A percentile compares a stretch with the other conserved stretches of the same genome.
Conservation (phyloP, 148 eudicot species). For the Rhododendron molle region DNA sequence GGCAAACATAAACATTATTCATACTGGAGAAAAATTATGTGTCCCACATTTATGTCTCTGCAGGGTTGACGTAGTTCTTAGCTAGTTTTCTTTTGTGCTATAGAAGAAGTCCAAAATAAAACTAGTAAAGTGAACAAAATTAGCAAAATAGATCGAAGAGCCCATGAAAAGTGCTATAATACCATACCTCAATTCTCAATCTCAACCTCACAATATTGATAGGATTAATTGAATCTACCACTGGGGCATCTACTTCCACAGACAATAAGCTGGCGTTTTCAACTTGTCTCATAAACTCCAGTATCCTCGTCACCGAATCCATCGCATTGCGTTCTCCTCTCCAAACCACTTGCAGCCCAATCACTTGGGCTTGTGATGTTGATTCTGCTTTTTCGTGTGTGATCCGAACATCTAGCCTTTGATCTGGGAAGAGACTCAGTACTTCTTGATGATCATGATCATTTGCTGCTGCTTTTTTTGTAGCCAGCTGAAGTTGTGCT, state of each 20-base stretch:
- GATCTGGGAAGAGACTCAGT: constrained; percentile 9
- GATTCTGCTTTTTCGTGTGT: constrained; percentile 34
- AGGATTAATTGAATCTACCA: constrained; percentile 6
- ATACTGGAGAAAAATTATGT: too few relatives aligned
- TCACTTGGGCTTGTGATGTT: constrained; percentile 37
- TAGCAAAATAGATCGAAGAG: background rate
- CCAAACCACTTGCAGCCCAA: constrained; percentile 42
- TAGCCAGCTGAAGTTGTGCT: constrained; percentile 15
- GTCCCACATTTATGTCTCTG: too few relatives aligned
- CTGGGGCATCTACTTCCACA: constrained; percentile 46
- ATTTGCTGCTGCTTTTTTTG: background rate
- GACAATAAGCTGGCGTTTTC: constrained; percentile 37
- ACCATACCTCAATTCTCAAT: background rate
- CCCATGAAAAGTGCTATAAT: background rate
- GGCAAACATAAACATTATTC: too few relatives aligned
- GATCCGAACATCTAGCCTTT: constrained; percentile 27
- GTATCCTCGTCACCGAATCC: constrained; percentile 46
- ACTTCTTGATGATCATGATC: background rate
- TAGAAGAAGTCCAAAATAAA: background rate
- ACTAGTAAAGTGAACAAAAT: background rate
- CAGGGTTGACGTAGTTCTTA: too few relatives aligned
- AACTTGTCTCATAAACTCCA: constrained; percentile 49
- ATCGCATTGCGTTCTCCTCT: constrained; percentile 29
- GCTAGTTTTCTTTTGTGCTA: too few relatives aligned
- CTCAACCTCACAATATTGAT: constrained; percentile 34